A percentile compares a stretch with the other conserved stretches of the same genome.
These are phyloP conservation scores for Neckera pumila DNA, from an alignment of 225 moss, liverwort and hornwort species.

Conservation along the genomic window DNA sequence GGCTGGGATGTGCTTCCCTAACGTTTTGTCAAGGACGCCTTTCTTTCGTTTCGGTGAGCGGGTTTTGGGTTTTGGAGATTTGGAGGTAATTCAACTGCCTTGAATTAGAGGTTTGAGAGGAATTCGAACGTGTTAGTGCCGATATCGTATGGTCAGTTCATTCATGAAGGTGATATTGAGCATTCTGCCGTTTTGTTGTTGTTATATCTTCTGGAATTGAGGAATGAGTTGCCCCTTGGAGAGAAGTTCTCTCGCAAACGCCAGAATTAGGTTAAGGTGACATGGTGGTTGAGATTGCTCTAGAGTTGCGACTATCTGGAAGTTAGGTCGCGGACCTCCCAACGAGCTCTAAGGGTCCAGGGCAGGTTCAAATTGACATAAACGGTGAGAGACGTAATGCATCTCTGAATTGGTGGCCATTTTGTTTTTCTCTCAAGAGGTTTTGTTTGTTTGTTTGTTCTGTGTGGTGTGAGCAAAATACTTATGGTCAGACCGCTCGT, in stretches of 20 bases:
- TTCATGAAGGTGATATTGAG: not conserved
- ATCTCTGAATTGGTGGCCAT: not conserved
- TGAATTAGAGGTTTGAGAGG: not conserved
- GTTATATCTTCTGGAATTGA: not conserved
- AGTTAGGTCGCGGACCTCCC: not conserved
- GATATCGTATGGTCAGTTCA: not conserved
- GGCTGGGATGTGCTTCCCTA: not conserved
- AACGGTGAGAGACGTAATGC: not conserved
- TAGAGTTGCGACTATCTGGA: not conserved
- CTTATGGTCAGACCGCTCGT: not conserved
- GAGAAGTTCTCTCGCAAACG: not conserved
- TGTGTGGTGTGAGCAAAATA: not conserved
- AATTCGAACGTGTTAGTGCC: not conserved
- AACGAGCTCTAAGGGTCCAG: not conserved
- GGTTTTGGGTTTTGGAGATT: not conserved
- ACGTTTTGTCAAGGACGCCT: no score
- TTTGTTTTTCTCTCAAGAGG: not conserved
- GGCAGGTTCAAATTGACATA: not conserved
- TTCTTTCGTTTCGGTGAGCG: not conserved
- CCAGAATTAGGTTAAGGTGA: not conserved
- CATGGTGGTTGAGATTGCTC: not conserved
- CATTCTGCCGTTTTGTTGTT: not conserved
- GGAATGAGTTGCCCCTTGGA: not conserved
- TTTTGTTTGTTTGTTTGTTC: not conserved
- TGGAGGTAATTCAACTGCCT: not conserved